Evolutionary conservation across 176 grass and related monocot species (phyloP).

Genomic region (Carex kokanica): DNA sequence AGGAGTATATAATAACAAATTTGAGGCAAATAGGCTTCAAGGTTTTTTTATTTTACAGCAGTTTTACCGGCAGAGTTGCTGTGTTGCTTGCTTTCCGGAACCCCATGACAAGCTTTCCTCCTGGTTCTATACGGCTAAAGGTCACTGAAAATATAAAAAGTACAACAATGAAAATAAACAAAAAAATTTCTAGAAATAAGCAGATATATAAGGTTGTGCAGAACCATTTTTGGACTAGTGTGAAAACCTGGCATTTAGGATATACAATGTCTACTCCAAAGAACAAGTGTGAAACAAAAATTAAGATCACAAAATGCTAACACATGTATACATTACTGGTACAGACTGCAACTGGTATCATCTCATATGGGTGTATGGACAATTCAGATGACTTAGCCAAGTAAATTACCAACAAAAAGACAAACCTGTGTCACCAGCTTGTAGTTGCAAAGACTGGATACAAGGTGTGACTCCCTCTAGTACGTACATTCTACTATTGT

Average conservation of each 20-base stretch:
- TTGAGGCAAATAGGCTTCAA: neutral
- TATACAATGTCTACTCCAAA: neutral
- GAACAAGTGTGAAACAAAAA: neutral
- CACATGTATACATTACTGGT: neutral
- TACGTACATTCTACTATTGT: slow-evolving; percentile 99
- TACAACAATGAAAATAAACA: neutral
- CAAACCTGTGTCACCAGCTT: slow-evolving; percentile 99
- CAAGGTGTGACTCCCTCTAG: slow-evolving; percentile 97
- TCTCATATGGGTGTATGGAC: neutral
- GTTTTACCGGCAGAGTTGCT: slow-evolving; percentile 69
- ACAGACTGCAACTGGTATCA: neutral
- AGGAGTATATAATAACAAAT: no score
- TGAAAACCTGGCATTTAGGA: slow-evolving; percentile 10
- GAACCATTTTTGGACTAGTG: slow-evolving; percentile 16
- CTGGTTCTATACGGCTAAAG: slow-evolving; percentile 97
- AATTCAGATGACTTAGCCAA: slow-evolving; percentile 3
- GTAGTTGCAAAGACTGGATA: slow-evolving; percentile 97
- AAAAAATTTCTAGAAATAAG: slow-evolving; percentile 27
- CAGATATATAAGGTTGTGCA: neutral
- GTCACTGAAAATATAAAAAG: slow-evolving; percentile 59
- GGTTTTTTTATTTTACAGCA: slow-evolving; percentile 15
- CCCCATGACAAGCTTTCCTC: slow-evolving; percentile 99
- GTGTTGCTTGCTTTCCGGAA: slow-evolving; percentile 97
- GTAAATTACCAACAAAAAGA: neutral
- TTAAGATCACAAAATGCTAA: neutral